Percentiles rank a stretch among this genome's conserved stretches.
These are phyloP conservation scores for Coprinopsis strossmayeri DNA, from an alignment of 768 basidiomycete genomes.

Conservation along the genomic window DNA sequence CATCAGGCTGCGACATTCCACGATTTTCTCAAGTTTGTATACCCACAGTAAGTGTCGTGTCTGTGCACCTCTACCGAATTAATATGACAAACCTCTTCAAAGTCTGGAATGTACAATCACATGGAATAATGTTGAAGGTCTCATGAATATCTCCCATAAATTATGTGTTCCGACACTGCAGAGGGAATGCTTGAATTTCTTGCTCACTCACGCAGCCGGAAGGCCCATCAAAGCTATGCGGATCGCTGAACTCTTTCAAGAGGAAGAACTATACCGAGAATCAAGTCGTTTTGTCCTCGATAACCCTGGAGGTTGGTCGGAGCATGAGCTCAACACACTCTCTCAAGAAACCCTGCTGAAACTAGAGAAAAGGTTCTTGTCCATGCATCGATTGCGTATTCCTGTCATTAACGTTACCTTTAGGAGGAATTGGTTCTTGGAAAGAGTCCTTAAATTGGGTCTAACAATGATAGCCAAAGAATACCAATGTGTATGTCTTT, in stretches of 20 bases:
- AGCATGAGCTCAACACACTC: slow-evolving; percentile 76
- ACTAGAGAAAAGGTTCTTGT: slow-evolving; percentile 74
- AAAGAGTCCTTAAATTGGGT: slow-evolving; percentile 88
- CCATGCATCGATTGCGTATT: not conserved
- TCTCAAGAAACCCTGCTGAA: slow-evolving; percentile 80
- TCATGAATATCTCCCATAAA: slow-evolving; percentile 88
- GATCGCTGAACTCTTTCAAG: slow-evolving; percentile 85
- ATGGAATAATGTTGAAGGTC: slow-evolving; percentile 91
- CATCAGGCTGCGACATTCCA: slow-evolving; percentile 76
- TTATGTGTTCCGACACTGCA: slow-evolving; percentile 80
- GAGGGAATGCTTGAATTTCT: slow-evolving; percentile 76
- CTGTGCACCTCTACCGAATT: slow-evolving; percentile 5
- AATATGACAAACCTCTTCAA: not conserved
- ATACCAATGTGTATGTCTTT: slow-evolving; percentile 75
- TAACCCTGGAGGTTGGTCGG: slow-evolving; percentile 82
- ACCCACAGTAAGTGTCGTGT: slow-evolving; percentile 67
- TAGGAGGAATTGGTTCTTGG: slow-evolving; percentile 85
- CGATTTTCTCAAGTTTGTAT: slow-evolving; percentile 89
- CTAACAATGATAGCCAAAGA: slow-evolving; percentile 85
- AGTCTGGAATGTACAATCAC: slow-evolving; percentile 89
- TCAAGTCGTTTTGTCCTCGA: slow-evolving; percentile 89
- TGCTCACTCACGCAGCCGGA: slow-evolving; percentile 89
- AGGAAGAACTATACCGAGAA: slow-evolving; percentile 87
- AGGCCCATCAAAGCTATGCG: slow-evolving; percentile 89
- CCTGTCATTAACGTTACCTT: not conserved